Evolutionary conservation across 306 rosid genomes (phyloP), one percentile per base, ranked within the genome.

Genomic region (Cucumis cinereus): DNA sequence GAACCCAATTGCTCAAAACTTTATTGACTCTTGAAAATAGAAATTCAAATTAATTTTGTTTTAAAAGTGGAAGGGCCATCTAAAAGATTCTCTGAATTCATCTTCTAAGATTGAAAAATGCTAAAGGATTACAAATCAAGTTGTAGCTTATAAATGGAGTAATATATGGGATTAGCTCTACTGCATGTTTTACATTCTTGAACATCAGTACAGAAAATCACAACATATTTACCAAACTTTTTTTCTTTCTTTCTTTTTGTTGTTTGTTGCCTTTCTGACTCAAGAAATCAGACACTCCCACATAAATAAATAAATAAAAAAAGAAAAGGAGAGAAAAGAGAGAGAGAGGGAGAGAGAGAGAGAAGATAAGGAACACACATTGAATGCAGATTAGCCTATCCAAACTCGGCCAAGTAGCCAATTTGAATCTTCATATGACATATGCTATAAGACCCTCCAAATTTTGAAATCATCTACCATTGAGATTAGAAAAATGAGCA

Each of bases 401-500:
- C 75, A 70, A 68, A 40, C 24, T 38, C 50, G 38, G 23, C 47
- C 16, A 35, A 64, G 33, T 40, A 10, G 41, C 20, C 58, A 47
- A 14, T 24, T 73, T 33, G 3, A 73, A 73, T 10, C 57, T 72
- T n/a, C 38, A 50, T 30, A 30, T 43, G 38, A 53, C 63, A 7
- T n/a, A 75, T 33, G 33, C 56, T 58, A n/a, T 33, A 73, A 73
- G 45, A 17, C 61, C 49, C 61, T 53, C 30, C 53, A 59, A 24
- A 49, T 15, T 71, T 74, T 73, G 12, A 50, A 33, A 80, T 89
- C 59, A 92, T 86, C 97, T 84, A 35, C 97, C 97, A 67, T 85
- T 87, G 54, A 92, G 96, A 70, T 87, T 83, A 57, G 79, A 43
- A 56, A 92, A 92, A 73, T 90, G 90, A 7, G 92, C 87, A 77